phyloP scores from a whole-genome alignment of 2,329 filamentous ascomycete genomes.

The Trichoderma sp. region DNA sequence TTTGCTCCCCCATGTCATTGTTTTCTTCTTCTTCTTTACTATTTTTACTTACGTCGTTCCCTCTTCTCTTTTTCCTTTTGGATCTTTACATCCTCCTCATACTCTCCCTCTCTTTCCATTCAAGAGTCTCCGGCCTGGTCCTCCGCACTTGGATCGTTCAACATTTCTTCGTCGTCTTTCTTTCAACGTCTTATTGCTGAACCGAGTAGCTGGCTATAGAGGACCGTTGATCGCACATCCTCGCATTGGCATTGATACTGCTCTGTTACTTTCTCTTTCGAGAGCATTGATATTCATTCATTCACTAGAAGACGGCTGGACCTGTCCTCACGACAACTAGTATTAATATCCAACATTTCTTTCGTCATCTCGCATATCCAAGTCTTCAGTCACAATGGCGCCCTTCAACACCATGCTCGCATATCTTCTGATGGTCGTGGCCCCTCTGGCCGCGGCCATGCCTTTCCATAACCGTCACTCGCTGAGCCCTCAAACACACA shows the following conservation, averaged over 20 bases:
- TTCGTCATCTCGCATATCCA: neutral
- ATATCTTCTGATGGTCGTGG: constrained; percentile 27
- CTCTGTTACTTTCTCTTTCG: neutral
- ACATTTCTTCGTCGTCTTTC: constrained; percentile 20
- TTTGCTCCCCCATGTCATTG: constrained; percentile 20
- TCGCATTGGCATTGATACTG: constrained; percentile 19
- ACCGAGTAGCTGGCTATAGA: constrained; percentile 29
- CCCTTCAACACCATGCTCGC: constrained; percentile 28
- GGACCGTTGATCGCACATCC: constrained; percentile 35
- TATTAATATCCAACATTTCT: constrained; percentile 5
- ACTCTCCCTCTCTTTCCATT: constrained; percentile 19
- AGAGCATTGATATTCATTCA: neutral
- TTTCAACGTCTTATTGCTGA: constrained; percentile 25
- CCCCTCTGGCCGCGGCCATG: constrained; percentile 30
- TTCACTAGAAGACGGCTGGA: constrained; percentile 7
- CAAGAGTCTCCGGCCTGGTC: constrained; percentile 17
- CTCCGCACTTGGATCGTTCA: constrained; percentile 14
- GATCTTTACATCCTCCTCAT: neutral
- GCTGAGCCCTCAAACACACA: neutral
- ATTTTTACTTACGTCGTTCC: constrained; percentile 22
- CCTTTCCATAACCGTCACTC: constrained; percentile 23
- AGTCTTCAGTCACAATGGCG: constrained; percentile 25
- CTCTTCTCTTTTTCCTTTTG: constrained; percentile 14
- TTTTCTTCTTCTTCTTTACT: constrained; percentile 24
- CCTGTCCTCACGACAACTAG: constrained; percentile 9